Evolutionary conservation across 805 yeast species (phyloP).

Genomic region (Citeromyces nyonsensis): DNA sequence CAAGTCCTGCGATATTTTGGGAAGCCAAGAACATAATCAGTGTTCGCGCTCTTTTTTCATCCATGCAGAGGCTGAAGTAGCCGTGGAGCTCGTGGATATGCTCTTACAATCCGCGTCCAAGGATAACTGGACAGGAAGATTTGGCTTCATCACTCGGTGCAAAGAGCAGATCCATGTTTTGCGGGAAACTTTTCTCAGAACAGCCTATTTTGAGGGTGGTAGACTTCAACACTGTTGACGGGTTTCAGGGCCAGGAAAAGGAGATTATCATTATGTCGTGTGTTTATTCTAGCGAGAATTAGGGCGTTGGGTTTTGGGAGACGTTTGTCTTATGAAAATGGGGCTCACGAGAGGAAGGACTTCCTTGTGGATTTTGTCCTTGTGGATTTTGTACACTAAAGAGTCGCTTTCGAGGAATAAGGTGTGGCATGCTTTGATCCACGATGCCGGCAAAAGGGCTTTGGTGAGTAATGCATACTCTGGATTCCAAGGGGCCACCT

Average conservation of each 20-base stretch:
- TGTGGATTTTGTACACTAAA: too few relatives aligned
- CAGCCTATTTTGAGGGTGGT: constrained; percentile 41
- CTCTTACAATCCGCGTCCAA: constrained; percentile 32
- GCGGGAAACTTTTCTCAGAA: constrained; percentile 35
- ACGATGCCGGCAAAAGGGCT: constrained; percentile 33
- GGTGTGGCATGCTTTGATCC: constrained; percentile 60
- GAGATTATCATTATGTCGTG: constrained; percentile 89
- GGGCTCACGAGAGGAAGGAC: constrained; percentile 89
- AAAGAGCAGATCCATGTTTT: constrained; percentile 67
- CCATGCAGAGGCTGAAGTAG: constrained; percentile 53
- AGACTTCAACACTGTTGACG: constrained; percentile 92
- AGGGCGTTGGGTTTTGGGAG: constrained; percentile 81
- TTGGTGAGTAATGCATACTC: not conserved
- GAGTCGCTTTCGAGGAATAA: constrained; percentile 46
- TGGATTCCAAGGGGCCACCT: too few relatives aligned
- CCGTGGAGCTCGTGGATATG: constrained; percentile 46
- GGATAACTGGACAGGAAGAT: constrained; percentile 46
- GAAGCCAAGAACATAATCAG: constrained; percentile 49
- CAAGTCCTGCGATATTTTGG: constrained; percentile 55
- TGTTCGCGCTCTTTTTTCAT: constrained; percentile 62
- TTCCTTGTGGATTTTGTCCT: constrained; percentile 87
- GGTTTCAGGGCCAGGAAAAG: constrained; percentile 96
- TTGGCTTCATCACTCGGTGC: constrained; percentile 92
- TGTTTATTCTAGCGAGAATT: constrained; percentile 69
- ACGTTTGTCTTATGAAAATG: constrained; percentile 91